Evolutionary conservation across 2,329 filamentous ascomycete species (phyloP), one percentile per base, ranked within the genome.

Genomic region (Onygenales sp.): DNA sequence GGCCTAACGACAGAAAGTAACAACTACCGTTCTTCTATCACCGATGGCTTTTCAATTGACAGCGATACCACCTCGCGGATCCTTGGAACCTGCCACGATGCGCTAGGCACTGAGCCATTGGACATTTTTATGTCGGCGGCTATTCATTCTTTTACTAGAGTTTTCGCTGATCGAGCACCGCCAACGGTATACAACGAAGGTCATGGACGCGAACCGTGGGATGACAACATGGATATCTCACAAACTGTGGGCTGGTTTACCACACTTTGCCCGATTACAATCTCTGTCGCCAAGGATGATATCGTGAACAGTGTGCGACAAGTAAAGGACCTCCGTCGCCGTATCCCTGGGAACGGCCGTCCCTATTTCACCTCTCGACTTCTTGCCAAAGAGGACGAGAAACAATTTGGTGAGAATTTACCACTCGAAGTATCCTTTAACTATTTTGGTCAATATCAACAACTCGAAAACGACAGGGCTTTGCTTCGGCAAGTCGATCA

Each of bases 161-260:
- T 66, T 0, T 78, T 78, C 55, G 61, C 64, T 0, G 72, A 75
- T 43, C 66, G 76, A 33, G 60, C 63, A 4, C 58, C 68, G 2
- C 70, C 75, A 0, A 71, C 72, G 0, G 67, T 78, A 11, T 76
- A 74, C 58, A 77, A 75, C 44, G 76, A 78, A 61, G 73, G 75
- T 1, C 75, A 78, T 53, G 75, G 75, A 6, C 70, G 75, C 27
- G 75, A 77, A 58, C 58, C 72, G 0, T 76, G 73, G 65, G 67
- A 73, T 54, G 47, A 67, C 2, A 67, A 62, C 17, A 67, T 77
- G 48, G 75, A 78, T 51, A 66, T 77, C 3, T 73, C 74, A 0
- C 61, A 70, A 31, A 78, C 75, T 0, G 67, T 77, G 10, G 75
- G 75, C 4, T 78, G 75, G 75, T 78, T 77, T 51, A 77, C 75